Evolutionary conservation across 768 basidiomycete species (phyloP), one percentile per base, ranked within the genome.

Genomic region (Rhizopogon vesiculosus): DNA sequence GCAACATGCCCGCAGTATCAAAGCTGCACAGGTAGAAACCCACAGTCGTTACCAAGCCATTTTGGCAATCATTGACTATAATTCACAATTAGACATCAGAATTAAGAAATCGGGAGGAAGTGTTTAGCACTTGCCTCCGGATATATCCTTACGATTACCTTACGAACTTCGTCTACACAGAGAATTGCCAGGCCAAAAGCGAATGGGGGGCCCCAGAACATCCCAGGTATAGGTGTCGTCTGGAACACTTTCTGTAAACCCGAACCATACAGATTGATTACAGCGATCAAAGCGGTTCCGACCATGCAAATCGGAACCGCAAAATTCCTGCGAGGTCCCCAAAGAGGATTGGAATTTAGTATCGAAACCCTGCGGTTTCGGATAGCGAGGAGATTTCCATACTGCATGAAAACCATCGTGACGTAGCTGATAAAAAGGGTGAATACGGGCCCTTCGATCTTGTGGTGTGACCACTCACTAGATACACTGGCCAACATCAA

Each of bases 171-270:
- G 50, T 80, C 78, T 44, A 77, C 60, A 6, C 62, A 62, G 53
- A 80, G 59, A 6, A 80, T 65, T 1, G 62, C 76, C 13, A 74
- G 43, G 2, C 75, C 79, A 39, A 79, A 76, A 2, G 64, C 69
- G 53, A 79, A 74, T 1, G 79, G 78, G 29, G 77, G 66, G 13
- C 76, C 69, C 79, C 79, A 80, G 63, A 77, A 80, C 72, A 73
- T 76, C 2, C 67, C 62, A 2, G 75, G 78, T 29, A 79, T 78
- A 6, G 75, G 73, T 2, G 73, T 62, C 3, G 78, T 80, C 1
- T 35, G 39, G 50, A 80, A 80, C 28, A 79, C 75, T 0, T 45
- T 25, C 50, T 78, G 74, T n/a, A 80, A 57, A 2, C 77, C 77
- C 6, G 63, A 68, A 2, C 77, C 79, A 38, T 80, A 76, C 38